Conservation (phyloP, 2,329 filamentous ascomycete species). For the Ophiognomonia clavigignenti-juglandacearum region DNA sequence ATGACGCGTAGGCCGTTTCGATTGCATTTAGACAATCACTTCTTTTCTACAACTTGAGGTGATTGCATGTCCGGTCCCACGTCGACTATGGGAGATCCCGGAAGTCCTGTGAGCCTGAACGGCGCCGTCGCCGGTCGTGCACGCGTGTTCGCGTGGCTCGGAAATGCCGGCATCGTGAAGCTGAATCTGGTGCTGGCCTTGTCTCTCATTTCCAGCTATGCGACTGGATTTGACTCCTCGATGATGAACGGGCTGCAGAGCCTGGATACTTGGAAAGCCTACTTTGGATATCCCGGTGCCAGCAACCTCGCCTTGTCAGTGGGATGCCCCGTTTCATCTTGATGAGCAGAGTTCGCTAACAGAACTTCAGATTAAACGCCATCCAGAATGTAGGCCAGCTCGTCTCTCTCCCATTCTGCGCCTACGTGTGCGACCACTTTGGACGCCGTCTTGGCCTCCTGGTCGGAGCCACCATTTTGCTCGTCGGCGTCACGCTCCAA, state of each 20-base stretch:
- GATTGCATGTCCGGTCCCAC: no score
- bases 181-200: not conserved
- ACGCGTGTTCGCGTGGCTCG: not conserved
- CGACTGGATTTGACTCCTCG: slow-evolving; percentile 26
- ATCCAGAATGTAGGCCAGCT: slow-evolving; percentile 31
- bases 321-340: no score
- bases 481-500: slow-evolving; percentile 36
- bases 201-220: not conserved
- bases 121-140: not conserved
- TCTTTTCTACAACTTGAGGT: no score
- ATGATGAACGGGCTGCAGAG: slow-evolving; percentile 39
- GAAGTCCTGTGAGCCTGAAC: not conserved
- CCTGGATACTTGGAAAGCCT: slow-evolving; percentile 29
- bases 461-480: slow-evolving; percentile 24
- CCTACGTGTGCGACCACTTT: slow-evolving; percentile 29
- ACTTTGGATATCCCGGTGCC: slow-evolving; percentile 27
- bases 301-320: slow-evolving; percentile 22
- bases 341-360: not conserved
- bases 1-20: no score
- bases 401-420: slow-evolving; percentile 26
- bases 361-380: slow-evolving; percentile 21
- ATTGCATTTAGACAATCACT: no score
- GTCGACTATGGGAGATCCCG: no score
- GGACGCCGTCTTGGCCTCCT: slow-evolving; percentile 28
- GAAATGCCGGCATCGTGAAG: slow-evolving; percentile 1